Base-by-base conservation (phyloP, 2,329 filamentous ascomycete genomes). In the Monosporascus sp. region DNA sequence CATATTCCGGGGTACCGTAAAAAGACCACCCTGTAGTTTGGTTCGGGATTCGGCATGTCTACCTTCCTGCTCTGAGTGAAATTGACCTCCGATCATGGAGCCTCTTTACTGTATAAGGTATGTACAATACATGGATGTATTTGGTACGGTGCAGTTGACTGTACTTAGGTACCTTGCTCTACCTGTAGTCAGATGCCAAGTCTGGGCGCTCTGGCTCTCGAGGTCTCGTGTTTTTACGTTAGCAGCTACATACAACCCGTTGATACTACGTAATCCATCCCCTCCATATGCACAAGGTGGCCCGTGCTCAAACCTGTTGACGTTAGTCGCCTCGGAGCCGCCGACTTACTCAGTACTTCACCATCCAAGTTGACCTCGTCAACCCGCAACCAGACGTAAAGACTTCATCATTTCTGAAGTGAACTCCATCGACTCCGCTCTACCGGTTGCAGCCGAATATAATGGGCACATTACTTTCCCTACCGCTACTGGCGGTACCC, bases 381-480 rank as follows among this genome's bases (percentile, higher is more conserved):
- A 45, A 45, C 39, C 18, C 39, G 18, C 11, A 8, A 24, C 31
- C 31, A 35, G 11, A 35, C 22, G 5, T 14, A 20, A 18, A 14
- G 14, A 43, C 39, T 1, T 43, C 39, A 20, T 20, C 22, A 3
- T 43, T 11, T 43, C 17, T 18, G 18, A 43, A 20, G 22, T 18
- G 15, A 24, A 18, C 39, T 43, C 39, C 22, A 43, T 43, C 25
- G 17, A 11, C 22, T 7, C 20, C 43, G 24, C 43, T n/a, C 24
- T 18, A n/a, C 7, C 20, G 25, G 43, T 27, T 25, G 43, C 43
- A 46, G 5, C 43, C 43, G 25, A 47, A 51, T 64, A 65, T 57
- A 50, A 99, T 99, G 94, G 94, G 94, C 67, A 93, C 90, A 62
- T 76, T 96, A 65, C 80, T 99, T 52, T 97, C 93, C 57, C 72